Evolutionary conservation across 371 early-diverging fungal genomes (phyloP).

Genomic region (Syncephalastrum sp.): DNA sequence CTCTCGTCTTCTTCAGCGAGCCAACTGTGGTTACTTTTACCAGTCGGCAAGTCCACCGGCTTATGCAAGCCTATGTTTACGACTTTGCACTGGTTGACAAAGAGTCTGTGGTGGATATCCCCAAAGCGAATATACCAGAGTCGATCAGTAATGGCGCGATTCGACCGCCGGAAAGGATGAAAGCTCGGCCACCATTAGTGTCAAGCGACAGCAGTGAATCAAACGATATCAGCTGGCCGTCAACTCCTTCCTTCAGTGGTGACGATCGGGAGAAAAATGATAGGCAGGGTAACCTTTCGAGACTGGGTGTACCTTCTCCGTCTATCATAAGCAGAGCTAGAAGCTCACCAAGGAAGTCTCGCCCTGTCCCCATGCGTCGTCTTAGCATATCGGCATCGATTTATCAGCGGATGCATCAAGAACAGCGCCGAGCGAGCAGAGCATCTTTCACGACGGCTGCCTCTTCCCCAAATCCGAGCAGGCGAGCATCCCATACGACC

Average conservation of each 20-base stretch:
- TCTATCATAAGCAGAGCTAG: too few relatives aligned
- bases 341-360: not conserved
- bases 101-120: too few relatives aligned
- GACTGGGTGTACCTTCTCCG: too few relatives aligned
- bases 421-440: too few relatives aligned
- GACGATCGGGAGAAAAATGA: not conserved
- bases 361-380: conserved; percentile 13
- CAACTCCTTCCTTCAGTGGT: not conserved
- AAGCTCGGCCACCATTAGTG: not conserved
- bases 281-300: not conserved
- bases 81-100: conserved; percentile 8
- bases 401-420: not conserved
- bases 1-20: conserved; percentile 33
- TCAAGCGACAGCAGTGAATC: too few relatives aligned
- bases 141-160: not conserved
- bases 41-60: not conserved
- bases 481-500: not conserved
- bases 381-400: conserved; percentile 1
- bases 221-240: too few relatives aligned
- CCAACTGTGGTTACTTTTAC: conserved; percentile 14
- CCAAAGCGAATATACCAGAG: not conserved
- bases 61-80: conserved; percentile 6
- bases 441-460: too few relatives aligned
- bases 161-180: not conserved
- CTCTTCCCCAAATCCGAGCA: too few relatives aligned